Evolutionary conservation across 129 eudicot species (phyloP), one percentile per base, ranked within the genome.

Genomic region (Centaurea solstitialis): DNA sequence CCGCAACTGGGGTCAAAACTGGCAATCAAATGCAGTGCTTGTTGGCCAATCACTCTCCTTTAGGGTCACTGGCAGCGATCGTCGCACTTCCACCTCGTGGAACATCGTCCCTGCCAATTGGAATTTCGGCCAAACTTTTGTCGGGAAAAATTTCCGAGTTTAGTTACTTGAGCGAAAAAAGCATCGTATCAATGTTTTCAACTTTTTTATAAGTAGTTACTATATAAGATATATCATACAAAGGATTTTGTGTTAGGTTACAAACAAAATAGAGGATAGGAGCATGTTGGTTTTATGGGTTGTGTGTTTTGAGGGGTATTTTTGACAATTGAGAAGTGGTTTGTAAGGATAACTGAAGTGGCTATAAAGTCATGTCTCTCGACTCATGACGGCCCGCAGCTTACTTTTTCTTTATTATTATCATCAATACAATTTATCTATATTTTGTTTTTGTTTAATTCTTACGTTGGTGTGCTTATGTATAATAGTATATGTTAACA

Each of bases 1-100:
- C 70, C 88, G 94, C 0, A 90, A 90, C 43, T 90, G 94, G 97
- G 97, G 97, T 24, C 97, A 92, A 69, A 92, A 92, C 68, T 92
- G 94, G 97, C 94, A 92, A 50, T 79, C 92, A 41, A 87, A 88
- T 39, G 38, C 89, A 0, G 91, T 88, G 10, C 74, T 90, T 68
- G 87, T 83, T 11, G 97, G 97, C 0, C 97, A 92, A 61, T 86
- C 93, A 0, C 90, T 92, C 38, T 92, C 97, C 0, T 90, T 92
- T 72, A 86, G 89, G 70, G 94, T 92, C 76, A 90, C 70, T 28
- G 85, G 86, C 4, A 90, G 97, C 53, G 97, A 92, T 68, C 89
- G 75, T 15, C 89, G 97, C 45, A 82, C 86, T 26, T 86, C 94
- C 83, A 92, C 94, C 20, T 92, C 94, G 0, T 86, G 87, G 88